Percentiles rank a stretch among this genome's conserved stretches.
Conservation (phyloP, 345 rosid genomes). For the Arabis alpina region DNA sequence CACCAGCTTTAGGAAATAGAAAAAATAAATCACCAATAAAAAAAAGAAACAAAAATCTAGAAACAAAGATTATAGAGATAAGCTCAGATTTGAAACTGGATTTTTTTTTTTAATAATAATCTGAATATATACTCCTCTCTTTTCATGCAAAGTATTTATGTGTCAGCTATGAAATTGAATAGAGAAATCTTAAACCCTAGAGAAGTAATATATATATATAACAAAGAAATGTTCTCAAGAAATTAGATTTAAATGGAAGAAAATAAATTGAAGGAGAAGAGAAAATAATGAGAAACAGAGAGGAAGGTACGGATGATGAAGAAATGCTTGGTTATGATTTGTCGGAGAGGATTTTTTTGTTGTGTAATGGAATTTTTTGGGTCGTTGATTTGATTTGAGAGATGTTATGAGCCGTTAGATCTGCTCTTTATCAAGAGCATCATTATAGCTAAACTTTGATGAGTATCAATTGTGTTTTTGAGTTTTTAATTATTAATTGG, state of each 20-base stretch:
- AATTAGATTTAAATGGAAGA: neutral
- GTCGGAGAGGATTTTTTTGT: constrained; percentile 33
- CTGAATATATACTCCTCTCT: neutral
- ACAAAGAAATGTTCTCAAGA: neutral
- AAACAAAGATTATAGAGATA: neutral
- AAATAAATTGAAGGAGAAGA: neutral
- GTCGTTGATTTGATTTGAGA: constrained; percentile 32
- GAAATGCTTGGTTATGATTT: constrained; percentile 42
- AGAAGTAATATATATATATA: too few relatives aligned
- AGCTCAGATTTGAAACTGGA: constrained; percentile 23
- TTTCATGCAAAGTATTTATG: constrained; percentile 22
- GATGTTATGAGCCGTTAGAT: constrained; percentile 36
- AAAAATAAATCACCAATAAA: too few relatives aligned
- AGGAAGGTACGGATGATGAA: constrained; percentile 29
- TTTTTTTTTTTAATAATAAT: too few relatives aligned
- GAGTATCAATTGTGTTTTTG: too few relatives aligned
- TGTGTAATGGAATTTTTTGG: neutral
- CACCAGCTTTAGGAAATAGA: neutral
- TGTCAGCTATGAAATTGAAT: constrained; percentile 2
- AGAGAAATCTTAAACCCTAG: constrained; percentile 3
- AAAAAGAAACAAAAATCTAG: too few relatives aligned
- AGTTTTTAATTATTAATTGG: too few relatives aligned
- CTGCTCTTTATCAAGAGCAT: too few relatives aligned
- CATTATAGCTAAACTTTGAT: too few relatives aligned
- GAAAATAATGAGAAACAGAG: constrained; percentile 7